Evolutionary conservation across 23 red algal species (phyloP).

Genomic region (Cyanidium caldarium): DNA sequence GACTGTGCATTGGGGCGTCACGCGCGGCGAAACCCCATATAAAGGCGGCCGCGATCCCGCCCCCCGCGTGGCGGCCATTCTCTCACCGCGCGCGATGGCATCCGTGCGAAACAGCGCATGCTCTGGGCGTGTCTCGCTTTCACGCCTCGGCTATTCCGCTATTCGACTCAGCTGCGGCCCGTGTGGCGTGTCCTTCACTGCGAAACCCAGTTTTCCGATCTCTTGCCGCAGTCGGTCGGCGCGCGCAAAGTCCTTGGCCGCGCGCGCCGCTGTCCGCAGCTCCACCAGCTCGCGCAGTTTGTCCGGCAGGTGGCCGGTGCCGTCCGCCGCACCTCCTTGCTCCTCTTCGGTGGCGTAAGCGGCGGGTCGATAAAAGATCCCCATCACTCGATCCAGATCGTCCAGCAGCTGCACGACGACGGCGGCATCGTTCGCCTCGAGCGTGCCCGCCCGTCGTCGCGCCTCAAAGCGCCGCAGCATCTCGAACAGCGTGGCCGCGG

Average conservation of each 20-base stretch:
- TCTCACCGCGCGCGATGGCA: too few relatives aligned
- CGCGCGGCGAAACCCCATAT: too few relatives aligned
- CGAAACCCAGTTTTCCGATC: constrained; percentile 34
- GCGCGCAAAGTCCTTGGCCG: constrained; percentile 39
- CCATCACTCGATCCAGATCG: constrained; percentile 56
- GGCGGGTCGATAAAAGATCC: constrained; percentile 56
- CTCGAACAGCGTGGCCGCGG: constrained; percentile 62
- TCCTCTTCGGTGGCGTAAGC: background rate
- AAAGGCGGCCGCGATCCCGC: too few relatives aligned
- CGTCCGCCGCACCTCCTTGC: background rate
- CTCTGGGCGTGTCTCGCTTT: too few relatives aligned
- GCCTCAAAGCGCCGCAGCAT: constrained; percentile 16
- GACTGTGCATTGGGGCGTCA: too few relatives aligned
- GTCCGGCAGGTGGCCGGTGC: background rate
- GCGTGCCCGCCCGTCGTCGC: background rate
- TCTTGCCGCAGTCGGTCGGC: constrained; percentile 63
- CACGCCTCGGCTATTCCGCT: too few relatives aligned
- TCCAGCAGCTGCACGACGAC: constrained; percentile 19
- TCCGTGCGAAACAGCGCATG: too few relatives aligned
- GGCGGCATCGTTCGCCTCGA: background rate
- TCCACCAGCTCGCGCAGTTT: constrained; percentile 27
- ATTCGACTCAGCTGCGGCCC: constrained; percentile 42
- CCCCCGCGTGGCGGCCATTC: too few relatives aligned
- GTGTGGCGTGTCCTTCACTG: constrained; percentile 57
- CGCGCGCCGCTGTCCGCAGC: constrained; percentile 32